Evolutionary conservation across 257 asterid genomes (phyloP).

Genomic region (Lavandula angustifolia): DNA sequence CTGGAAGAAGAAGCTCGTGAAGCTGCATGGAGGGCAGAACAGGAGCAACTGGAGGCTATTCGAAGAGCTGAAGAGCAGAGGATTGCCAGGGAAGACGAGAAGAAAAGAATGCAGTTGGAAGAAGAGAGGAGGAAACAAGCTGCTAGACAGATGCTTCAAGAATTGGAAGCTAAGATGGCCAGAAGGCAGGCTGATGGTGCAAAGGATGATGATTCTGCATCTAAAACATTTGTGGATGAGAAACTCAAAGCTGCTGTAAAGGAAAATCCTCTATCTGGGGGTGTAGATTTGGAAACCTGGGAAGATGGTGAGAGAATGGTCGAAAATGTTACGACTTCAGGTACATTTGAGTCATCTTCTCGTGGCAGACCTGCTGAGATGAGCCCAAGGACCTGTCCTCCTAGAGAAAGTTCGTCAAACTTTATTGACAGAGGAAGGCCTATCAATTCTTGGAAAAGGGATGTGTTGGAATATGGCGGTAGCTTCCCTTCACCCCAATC

Average conservation of each 20-base stretch:
- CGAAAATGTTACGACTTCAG: constrained; percentile 55
- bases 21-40: constrained; percentile 94
- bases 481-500: constrained; percentile 44
- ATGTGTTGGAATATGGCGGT: constrained; percentile 54
- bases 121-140: constrained; percentile 97
- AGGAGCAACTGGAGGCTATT: constrained; percentile 73
- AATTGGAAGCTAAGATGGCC: constrained; percentile 92
- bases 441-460: constrained; percentile 71
- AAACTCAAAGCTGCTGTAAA: constrained; percentile 45
- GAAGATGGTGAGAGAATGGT: constrained; percentile 86
- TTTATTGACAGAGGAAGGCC: constrained; percentile 59
- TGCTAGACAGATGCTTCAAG: constrained; percentile 84
- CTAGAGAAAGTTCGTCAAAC: constrained; percentile 57
- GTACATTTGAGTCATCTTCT: constrained; percentile 54
- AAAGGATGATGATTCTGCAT: constrained; percentile 41
- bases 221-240: constrained; percentile 44
- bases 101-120: constrained; percentile 61
- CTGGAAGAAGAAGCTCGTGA: constrained; percentile 90
- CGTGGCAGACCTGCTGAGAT: constrained; percentile 54
- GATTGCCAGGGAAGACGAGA: constrained; percentile 87
- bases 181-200: constrained; percentile 55
- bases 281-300: constrained; percentile 68
- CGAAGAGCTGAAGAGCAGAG: constrained; percentile 76
- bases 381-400: constrained; percentile 53
- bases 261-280: constrained; percentile 49